Percentiles rank a stretch among this genome's conserved stretches.
phyloP scores from a whole-genome alignment of 768 basidiomycete species.

The Pisolithus marmoratus region DNA sequence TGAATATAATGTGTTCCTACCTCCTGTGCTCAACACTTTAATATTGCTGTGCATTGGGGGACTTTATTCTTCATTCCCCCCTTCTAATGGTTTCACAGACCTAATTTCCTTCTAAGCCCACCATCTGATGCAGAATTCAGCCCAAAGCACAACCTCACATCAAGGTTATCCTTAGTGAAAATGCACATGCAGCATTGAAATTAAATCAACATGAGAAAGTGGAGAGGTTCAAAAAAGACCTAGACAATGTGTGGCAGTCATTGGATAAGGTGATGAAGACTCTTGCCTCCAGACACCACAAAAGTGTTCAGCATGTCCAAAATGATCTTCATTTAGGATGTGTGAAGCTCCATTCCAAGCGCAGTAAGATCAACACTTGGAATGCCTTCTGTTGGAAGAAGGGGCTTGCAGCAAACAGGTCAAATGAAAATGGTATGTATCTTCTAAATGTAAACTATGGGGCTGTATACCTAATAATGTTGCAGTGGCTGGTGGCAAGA shows the following conservation, averaged over 20 bases:
- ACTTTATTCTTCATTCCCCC: neutral
- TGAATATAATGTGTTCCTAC: neutral
- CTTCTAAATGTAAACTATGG: too few relatives aligned
- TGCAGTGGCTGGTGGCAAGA: too few relatives aligned
- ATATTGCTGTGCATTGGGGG: neutral
- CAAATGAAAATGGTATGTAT: too few relatives aligned
- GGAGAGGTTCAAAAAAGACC: neutral
- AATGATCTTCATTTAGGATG: conserved; percentile 4
- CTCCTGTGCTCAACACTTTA: neutral
- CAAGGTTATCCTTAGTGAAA: too few relatives aligned
- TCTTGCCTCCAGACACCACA: conserved; percentile 2
- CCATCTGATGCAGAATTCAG: too few relatives aligned
- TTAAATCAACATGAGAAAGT: too few relatives aligned
- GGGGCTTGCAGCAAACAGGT: too few relatives aligned
- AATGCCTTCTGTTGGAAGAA: too few relatives aligned
- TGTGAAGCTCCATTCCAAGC: neutral
- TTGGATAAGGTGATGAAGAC: neutral
- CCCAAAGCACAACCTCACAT: too few relatives aligned
- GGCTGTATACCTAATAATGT: too few relatives aligned
- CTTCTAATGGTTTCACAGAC: neutral
- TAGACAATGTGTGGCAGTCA: neutral
- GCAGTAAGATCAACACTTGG: conserved; percentile 4
- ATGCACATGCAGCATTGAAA: too few relatives aligned
- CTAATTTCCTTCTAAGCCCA: neutral
- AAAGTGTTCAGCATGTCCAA: conserved; percentile 2